These are phyloP conservation scores for Acacia crassicarpa DNA, from an alignment of 306 rosid genomes.

Conservation along the genomic window DNA sequence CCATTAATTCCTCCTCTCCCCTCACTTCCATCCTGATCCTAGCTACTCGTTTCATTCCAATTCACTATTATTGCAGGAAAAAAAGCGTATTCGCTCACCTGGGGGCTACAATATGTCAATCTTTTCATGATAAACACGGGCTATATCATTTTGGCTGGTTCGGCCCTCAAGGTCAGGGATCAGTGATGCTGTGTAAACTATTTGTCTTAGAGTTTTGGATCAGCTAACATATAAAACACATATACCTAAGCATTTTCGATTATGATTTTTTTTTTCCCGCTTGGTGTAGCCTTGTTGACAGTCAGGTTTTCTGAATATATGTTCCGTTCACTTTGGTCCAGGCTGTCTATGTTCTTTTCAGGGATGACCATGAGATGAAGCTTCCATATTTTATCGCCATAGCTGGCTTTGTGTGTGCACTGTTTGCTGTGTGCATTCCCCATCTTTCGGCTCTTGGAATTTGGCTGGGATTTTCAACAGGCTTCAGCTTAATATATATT, in stretches of 20 bases:
- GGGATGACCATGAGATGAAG: slow-evolving; percentile 61
- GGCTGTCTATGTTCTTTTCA: slow-evolving; percentile 74
- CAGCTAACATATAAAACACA: background rate
- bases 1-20: background rate
- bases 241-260: background rate
- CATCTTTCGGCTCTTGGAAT: slow-evolving; percentile 85
- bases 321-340: slow-evolving; percentile 31
- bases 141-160: slow-evolving; percentile 85
- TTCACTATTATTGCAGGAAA: slow-evolving; percentile 49
- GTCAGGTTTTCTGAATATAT: background rate
- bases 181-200: background rate
- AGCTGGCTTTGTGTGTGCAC: slow-evolving; percentile 68
- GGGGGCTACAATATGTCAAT: slow-evolving; percentile 85
- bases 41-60: background rate
- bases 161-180: slow-evolving; percentile 77
- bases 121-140: slow-evolving; percentile 97
- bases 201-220: background rate
- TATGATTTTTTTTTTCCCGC: background rate
- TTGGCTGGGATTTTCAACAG: slow-evolving; percentile 89
- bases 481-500: slow-evolving; percentile 66
- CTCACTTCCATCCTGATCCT: too few relatives aligned
- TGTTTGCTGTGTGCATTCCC: slow-evolving; percentile 83
- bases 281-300: too few relatives aligned
- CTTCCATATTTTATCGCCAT: slow-evolving; percentile 80
- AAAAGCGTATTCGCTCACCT: slow-evolving; percentile 72